Base-by-base conservation (phyloP, 2,329 filamentous ascomycete genomes). In the Delphinella strobiligena region DNA sequence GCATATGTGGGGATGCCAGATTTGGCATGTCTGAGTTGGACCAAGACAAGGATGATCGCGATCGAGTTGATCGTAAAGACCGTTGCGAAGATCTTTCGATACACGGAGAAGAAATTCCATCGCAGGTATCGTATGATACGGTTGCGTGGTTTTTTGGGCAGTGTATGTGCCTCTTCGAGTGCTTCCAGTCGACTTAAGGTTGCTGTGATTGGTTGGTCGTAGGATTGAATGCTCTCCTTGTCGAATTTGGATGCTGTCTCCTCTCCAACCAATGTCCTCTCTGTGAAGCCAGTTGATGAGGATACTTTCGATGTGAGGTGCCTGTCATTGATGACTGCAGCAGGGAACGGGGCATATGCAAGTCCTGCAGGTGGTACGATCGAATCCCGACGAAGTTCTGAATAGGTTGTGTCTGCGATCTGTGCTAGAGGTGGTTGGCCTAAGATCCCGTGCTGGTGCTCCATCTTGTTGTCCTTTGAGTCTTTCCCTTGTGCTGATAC, bases 41-140 rank as follows among this genome's bases (percentile, higher is more conserved):
- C 39, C 34, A 37, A 19, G 3, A 41, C n/a, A 10, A 27, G 33
- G 12, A 41, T 19, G 16, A 37, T 15, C 18, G 32, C 45, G 24
- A 47, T 41, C 17, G 57, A n/a, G 45, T 60, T 59, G 18, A 40
- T 45, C 7, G 49, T 14, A 27, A 59, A 46, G 12, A 54, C 45
- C 5, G 54, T 8, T 3, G 46, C 40, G 43, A 56, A 56, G 5
- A 59, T 47, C 15, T 55, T 41, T 9, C 53, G 51, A 37, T 60
- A 60, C 4, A 46, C 47, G 12, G 46, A 52, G 38, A 56, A 48
- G 24, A 47, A 44, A 9, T 36, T 63, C 51, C 51, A 50, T 32
- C 51, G 48, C 2, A 51, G 31, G 35, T 49, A 41, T 27, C 39
- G 34, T 7, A 41, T 16, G 15, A 37, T 14, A 9, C 34, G 34